A percentile compares a stretch with the other conserved stretches of the same genome.
Conservation (phyloP, 176 grass and related monocot species). For the Puccinellia tenuiflora region DNA sequence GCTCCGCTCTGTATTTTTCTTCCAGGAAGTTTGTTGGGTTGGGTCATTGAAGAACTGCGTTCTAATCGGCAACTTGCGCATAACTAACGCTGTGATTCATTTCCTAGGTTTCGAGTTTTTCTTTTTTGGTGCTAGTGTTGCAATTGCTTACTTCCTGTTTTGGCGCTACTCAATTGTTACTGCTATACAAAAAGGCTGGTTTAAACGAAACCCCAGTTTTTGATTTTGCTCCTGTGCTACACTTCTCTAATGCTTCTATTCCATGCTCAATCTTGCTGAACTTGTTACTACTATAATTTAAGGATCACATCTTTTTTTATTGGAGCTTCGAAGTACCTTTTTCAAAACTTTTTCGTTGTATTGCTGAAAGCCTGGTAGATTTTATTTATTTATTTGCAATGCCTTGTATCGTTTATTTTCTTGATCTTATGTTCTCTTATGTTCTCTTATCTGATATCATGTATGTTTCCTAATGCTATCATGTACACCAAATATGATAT, state of each 20-base stretch:
- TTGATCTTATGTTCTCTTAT: not conserved
- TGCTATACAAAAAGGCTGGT: too few species aligned
- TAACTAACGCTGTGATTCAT: not conserved
- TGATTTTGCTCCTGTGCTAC: not conserved
- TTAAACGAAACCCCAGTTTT: too few species aligned
- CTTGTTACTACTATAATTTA: not conserved
- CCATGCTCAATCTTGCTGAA: not conserved
- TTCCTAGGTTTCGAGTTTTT: not conserved
- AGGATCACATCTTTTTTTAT: too few species aligned
- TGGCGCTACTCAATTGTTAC: not conserved
- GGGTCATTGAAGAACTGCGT: not conserved
- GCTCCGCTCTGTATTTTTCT: not conserved
- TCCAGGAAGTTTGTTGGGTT: not conserved
- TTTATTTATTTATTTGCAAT: not conserved
- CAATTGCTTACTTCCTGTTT: not conserved
- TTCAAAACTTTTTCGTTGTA: not conserved
- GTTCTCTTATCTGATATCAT: not conserved
- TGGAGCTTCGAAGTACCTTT: not conserved
- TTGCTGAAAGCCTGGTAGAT: not conserved
- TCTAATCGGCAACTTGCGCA: not conserved
- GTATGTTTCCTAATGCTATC: not conserved
- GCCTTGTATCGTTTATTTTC: not conserved
- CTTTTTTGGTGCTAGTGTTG: not conserved
- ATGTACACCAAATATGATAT: not conserved
- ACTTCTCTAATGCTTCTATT: not conserved